Evolutionary conservation across 1,284 basidiomycete genomes (phyloP), one percentile per base, ranked within the genome.

Genomic region (Boletus calvinii): DNA sequence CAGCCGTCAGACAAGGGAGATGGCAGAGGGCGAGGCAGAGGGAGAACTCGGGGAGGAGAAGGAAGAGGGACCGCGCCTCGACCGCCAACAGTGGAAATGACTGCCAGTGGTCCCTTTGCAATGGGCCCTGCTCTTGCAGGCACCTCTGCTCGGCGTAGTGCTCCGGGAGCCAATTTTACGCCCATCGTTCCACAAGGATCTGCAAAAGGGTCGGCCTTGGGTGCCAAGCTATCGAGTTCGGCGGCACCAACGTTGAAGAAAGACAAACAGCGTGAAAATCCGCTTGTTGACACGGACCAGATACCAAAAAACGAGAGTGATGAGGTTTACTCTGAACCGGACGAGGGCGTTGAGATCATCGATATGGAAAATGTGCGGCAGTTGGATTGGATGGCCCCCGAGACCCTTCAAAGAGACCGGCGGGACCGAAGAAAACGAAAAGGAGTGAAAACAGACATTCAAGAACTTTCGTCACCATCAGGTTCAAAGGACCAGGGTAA

Each of bases 331-430:
- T 93, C 91, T n/a, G 92, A 94, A 59, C 85, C 88, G 22, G 92
- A 94, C 63, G 90, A 92, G 51, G 89, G 88, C 9, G 83, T 88
- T n/a, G 86, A 89, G 65, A 90, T 93, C 49, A 77, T 97, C 46
- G 93, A 96, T 64, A 92, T 97, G 77, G 86, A 90, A 51, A 78
- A 86, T 52, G 87, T 97, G 12, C 75, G 81, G 40, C 74, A 80
- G 52, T 83, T 96, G 77, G 90, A 93, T 66, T 94, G 88, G 79
- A 90, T 90, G 78, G 93, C 93, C 3, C 93, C 93, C 1, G 92
- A 94, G 60, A 84, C 80, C 53, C 66, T 95, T 52, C 77, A 76
- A 47, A 84, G 79, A 59, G 83, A 84, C 60, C 74, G 71, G 37
- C 72, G 72, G n/a, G 64, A 67, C 31, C 60, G 61, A 47, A 74